Evolutionary conservation across 2,329 filamentous ascomycete species (phyloP).

Genomic region (Ophiocordyceps camponoti-rufipedis): DNA sequence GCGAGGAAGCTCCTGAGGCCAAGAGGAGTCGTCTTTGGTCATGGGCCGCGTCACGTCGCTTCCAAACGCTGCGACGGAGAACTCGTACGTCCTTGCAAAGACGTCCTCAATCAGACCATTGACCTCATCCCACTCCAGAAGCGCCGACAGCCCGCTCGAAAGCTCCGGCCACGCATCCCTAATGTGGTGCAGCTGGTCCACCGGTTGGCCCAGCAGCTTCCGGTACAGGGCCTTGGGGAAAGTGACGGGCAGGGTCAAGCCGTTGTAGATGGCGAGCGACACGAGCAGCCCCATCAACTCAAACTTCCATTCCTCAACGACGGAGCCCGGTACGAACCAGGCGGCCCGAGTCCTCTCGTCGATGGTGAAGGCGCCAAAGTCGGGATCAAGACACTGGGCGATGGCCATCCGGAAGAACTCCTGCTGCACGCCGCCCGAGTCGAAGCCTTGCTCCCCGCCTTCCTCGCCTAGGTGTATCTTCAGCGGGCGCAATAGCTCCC

Average conservation of each 20-base stretch:
- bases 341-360: constrained; percentile 61
- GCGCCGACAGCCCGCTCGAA: constrained; percentile 50
- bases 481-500: constrained; percentile 67
- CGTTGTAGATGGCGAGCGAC: constrained; percentile 83
- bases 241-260: constrained; percentile 74
- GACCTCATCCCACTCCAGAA: constrained; percentile 59
- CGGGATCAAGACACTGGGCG: constrained; percentile 58
- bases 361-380: constrained; percentile 64
- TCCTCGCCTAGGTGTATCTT: constrained; percentile 78
- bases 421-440: constrained; percentile 89
- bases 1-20: constrained; percentile 31
- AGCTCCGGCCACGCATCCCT: constrained; percentile 76
- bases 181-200: constrained; percentile 57
- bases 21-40: constrained; percentile 21
- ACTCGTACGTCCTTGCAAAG: constrained; percentile 74
- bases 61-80: constrained; percentile 47
- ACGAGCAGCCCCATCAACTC: constrained; percentile 78
- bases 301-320: constrained; percentile 77
- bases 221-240: constrained; percentile 76
- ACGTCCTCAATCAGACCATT: constrained; percentile 65
- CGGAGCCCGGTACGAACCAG: constrained; percentile 72
- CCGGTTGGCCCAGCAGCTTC: constrained; percentile 52
- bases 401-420: constrained; percentile 86
- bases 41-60: constrained; percentile 38
- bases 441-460: constrained; percentile 70